Evolutionary conservation across 495 filamentous ascomycete species (phyloP).

Genomic region (Neurospora tetrasperma): DNA sequence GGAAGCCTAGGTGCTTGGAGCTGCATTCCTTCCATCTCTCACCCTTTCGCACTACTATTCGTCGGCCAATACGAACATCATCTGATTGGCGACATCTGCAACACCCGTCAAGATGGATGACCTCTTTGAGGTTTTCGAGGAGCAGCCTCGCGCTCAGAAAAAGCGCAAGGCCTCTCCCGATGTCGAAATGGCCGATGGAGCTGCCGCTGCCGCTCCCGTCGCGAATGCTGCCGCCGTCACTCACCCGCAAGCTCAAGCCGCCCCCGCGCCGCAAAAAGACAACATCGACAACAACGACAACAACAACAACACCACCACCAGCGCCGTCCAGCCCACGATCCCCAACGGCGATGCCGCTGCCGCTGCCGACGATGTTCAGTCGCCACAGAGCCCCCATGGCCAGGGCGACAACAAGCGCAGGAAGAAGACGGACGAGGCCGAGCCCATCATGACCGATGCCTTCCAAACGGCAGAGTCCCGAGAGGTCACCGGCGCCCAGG

Average conservation of each 20-base stretch:
- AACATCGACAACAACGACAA: neutral
- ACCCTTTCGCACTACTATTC: neutral
- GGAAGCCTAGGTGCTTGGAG: neutral
- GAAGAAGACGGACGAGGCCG: conserved; percentile 59
- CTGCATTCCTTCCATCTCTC: neutral
- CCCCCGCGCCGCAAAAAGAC: neutral
- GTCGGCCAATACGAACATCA: neutral
- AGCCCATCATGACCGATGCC: conserved; percentile 80
- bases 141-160: conserved; percentile 42
- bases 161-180: conserved; percentile 76
- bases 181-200: conserved; percentile 40
- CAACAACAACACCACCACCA: neutral
- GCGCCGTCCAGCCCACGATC: conserved; percentile 4
- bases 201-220: neutral
- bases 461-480: conserved; percentile 94
- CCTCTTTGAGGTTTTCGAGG: conserved; percentile 76
- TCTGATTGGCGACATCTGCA: neutral
- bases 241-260: neutral
- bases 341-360: conserved; percentile 10
- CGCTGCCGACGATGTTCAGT: conserved; percentile 8
- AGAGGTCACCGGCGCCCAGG: conserved; percentile 72
- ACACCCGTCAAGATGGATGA: conserved; percentile 53
- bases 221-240: conserved; percentile 6
- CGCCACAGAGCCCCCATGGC: conserved; percentile 9
- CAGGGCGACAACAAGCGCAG: conserved; percentile 55